Base-by-base conservation (phyloP, 495 filamentous ascomycete genomes). In the Talaromyces ruber region DNA sequence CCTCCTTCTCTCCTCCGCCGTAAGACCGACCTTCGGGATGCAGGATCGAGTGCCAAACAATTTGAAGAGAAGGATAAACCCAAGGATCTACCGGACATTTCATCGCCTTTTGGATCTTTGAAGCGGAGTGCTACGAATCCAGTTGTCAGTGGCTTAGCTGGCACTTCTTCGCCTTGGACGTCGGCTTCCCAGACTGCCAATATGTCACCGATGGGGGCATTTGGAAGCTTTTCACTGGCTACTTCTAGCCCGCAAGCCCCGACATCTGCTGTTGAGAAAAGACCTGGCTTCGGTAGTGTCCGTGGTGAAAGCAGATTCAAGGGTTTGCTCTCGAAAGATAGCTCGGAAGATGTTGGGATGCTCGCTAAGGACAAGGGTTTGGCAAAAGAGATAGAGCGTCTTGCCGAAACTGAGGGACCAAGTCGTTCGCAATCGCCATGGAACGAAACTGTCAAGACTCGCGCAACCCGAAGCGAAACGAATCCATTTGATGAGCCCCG, bases 221-320 rank as follows among this genome's bases (percentile, higher is more conserved):
- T 97, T 74, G 91, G 92, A 11, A 93, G 82, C 62, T 97, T 96
- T 69, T 85, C 85, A 9, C 70, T 92, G 24, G 81, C 80, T n/a
- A 68, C 75, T 14, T 68, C 66, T 28, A 62, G 71, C 4, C 72
- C 72, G 16, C 79, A 78, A 43, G 66, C 70, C 43, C 63, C 65
- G 22, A 63, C 65, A 22, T 82, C 86, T 16, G 70, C 73, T 1
- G 71, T 74, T 37, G 90, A 96, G 60, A 94, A 92, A 78, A 82
- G 84, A 64, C 64, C 83, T 39, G 85, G 86, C 2, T 84, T 86
- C 69, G 88, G 84, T 50, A 89, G 83, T 64, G 66, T 84, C 25
- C 79, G 90, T 34, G 86, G 88, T 12, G 89, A 92, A 67, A 96
- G 91, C 70, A 84, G 91, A 43, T 86, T 96, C 67, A 92, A 92